Evolutionary conservation across 2,329 filamentous ascomycete genomes (phyloP).

Genomic region (Colletotrichum chrysophilum): DNA sequence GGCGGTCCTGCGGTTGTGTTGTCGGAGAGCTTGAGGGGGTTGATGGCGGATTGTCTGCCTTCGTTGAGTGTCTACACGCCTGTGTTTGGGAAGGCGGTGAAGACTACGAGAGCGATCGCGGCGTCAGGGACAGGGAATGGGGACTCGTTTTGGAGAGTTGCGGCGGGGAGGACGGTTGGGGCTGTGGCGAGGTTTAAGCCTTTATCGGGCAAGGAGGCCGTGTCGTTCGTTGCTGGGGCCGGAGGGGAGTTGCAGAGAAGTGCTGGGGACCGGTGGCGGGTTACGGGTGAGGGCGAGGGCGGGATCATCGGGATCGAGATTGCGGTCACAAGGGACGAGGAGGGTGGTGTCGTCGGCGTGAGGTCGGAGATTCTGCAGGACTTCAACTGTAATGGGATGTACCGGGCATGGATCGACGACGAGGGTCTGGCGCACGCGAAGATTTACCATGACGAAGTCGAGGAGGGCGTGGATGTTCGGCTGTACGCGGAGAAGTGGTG

Average conservation of each 20-base stretch:
- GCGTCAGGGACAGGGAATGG: conserved; percentile 87
- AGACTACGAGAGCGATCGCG: conserved; percentile 53
- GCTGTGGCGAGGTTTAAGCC: conserved; percentile 72
- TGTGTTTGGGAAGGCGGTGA: background rate
- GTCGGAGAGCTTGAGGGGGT: conserved; percentile 46
- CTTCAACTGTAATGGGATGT: conserved; percentile 90
- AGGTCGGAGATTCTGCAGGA: conserved; percentile 69
- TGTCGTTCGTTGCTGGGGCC: conserved; percentile 71
- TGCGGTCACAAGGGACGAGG: conserved; percentile 48
- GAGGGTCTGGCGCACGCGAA: conserved; percentile 61
- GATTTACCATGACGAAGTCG: conserved; percentile 51
- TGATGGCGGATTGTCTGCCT: conserved; percentile 67
- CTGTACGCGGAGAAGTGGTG: conserved; percentile 3
- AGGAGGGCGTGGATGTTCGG: conserved; percentile 14
- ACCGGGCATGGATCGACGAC: conserved; percentile 76
- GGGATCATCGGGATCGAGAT: conserved; percentile 85
- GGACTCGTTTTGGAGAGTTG: conserved; percentile 80
- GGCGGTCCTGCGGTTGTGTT: conserved; percentile 32
- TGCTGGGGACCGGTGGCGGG: conserved; percentile 75
- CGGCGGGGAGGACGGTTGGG: conserved; percentile 73
- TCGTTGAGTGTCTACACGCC: conserved; percentile 45
- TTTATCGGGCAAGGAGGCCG: conserved; percentile 58
- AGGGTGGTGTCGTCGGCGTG: conserved; percentile 46
- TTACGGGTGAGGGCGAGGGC: conserved; percentile 79
- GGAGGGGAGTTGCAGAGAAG: conserved; percentile 76